Conservation (phyloP, 148 eudicot genomes). For the Camellia japonica region DNA sequence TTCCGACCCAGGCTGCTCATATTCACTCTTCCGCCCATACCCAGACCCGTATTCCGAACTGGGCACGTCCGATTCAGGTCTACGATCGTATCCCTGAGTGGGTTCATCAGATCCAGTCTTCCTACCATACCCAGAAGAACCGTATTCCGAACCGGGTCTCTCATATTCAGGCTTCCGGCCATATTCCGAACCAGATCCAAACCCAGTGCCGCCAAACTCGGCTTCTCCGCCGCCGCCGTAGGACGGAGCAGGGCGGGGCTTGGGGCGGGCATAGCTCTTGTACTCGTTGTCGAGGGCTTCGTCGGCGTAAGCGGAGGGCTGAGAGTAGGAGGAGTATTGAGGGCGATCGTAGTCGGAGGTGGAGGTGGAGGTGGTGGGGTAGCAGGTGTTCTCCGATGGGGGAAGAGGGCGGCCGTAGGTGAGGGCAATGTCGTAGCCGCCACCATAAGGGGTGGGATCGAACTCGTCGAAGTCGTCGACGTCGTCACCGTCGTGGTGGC, state of each 20-base stretch:
- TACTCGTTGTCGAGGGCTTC: slow-evolving; percentile 76
- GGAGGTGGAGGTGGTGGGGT: slow-evolving; percentile 53
- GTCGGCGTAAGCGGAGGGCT: slow-evolving; percentile 67
- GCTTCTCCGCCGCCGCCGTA: slow-evolving; percentile 15
- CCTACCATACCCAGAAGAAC: slow-evolving; percentile 34
- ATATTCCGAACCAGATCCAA: slow-evolving; percentile 22
- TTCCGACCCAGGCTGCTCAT: slow-evolving; percentile 2
- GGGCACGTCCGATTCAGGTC: slow-evolving; percentile 22
- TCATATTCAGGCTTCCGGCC: slow-evolving; percentile 28
- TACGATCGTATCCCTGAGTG: slow-evolving; percentile 16
- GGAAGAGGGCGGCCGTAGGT: slow-evolving; percentile 82
- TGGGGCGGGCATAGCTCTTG: slow-evolving; percentile 67
- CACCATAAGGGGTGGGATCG: slow-evolving; percentile 84
- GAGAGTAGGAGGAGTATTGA: slow-evolving; percentile 55
- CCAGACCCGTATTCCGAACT: slow-evolving; percentile 32
- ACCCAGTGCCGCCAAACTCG: slow-evolving; percentile 18
- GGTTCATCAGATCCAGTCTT: slow-evolving; percentile 15
- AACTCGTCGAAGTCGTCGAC: slow-evolving; percentile 79
- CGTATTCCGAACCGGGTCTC: slow-evolving; percentile 11
- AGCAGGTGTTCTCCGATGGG: slow-evolving; percentile 73
- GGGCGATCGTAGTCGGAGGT: slow-evolving; percentile 64
- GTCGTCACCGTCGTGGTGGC: slow-evolving; percentile 49
- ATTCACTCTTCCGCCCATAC: slow-evolving; percentile 25
- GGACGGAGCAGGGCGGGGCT: slow-evolving; percentile 34
- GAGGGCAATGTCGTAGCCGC: slow-evolving; percentile 75